phyloP scores from a whole-genome alignment of 257 asterid genomes.

The Nyctanthes arbortristis region DNA sequence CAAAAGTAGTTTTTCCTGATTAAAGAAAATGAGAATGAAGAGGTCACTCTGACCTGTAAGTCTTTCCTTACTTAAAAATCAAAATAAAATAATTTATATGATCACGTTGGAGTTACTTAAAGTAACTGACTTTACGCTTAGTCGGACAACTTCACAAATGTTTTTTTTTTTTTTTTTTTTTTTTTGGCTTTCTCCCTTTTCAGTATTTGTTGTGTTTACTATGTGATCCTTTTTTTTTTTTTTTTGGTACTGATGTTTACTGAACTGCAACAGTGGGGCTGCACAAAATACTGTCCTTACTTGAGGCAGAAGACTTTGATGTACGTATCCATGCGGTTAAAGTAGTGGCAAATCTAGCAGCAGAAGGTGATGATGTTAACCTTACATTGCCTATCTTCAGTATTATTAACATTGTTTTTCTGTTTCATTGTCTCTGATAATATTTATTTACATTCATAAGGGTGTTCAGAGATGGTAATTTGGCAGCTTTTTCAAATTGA shows the following conservation, averaged over 20 bases:
- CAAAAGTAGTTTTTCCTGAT: too few species aligned
- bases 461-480: neutral
- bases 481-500: neutral
- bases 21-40: too few species aligned
- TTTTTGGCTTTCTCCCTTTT: slow-evolving; percentile 2
- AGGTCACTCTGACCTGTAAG: too few species aligned
- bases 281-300: slow-evolving; percentile 81
- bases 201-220: neutral
- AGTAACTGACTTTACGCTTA: neutral
- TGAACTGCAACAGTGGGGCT: slow-evolving; percentile 62
- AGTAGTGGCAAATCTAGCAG: slow-evolving; percentile 94
- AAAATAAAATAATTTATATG: too few species aligned
- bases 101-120: neutral
- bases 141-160: neutral
- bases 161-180: too few species aligned
- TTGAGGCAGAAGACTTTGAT: slow-evolving; percentile 83
- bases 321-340: slow-evolving; percentile 92
- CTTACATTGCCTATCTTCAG: slow-evolving; percentile 9
- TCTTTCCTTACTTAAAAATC: neutral
- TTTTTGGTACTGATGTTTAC: slow-evolving; percentile 22
- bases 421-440: neutral
- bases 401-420: neutral
- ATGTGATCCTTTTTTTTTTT: slow-evolving; percentile 13
- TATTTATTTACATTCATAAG: neutral
- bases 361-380: slow-evolving; percentile 63